Percentiles rank a stretch among this genome's conserved stretches.
phyloP scores from a whole-genome alignment of 805 yeast species.

The Scheffersomyces stipitis region DNA sequence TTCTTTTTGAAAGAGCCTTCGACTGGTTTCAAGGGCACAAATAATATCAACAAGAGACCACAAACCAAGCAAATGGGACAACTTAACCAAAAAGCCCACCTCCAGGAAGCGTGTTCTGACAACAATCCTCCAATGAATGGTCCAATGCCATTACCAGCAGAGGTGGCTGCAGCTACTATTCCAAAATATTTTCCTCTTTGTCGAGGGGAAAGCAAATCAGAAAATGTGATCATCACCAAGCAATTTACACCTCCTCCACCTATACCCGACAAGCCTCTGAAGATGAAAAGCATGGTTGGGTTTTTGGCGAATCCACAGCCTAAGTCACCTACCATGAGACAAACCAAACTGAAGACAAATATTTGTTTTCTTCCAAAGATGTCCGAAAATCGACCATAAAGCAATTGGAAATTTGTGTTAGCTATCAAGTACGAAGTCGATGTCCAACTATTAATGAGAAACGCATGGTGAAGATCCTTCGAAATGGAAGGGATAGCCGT shows the following conservation, averaged over 20 bases:
- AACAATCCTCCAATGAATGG: neutral
- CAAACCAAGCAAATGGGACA: neutral
- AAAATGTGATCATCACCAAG: neutral
- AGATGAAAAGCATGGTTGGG: neutral
- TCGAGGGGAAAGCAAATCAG: neutral
- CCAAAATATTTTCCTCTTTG: neutral
- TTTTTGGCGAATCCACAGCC: neutral
- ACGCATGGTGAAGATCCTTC: constrained; percentile 43
- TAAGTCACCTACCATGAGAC: neutral
- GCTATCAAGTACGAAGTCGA: neutral
- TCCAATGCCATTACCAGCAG: neutral
- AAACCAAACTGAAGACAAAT: neutral
- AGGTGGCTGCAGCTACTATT: neutral
- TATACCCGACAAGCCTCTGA: neutral
- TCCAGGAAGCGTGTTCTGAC: neutral
- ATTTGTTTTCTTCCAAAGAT: neutral
- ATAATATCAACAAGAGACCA: constrained; percentile 27
- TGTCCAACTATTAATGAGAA: constrained; percentile 36
- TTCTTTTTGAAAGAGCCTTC: constrained; percentile 29
- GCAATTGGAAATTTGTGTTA: neutral
- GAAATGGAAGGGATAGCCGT: constrained; percentile 52
- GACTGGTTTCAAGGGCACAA: constrained; percentile 23
- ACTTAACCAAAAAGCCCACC: neutral
- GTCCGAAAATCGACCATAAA: neutral
- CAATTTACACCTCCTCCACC: neutral